Conservation (phyloP, 352 stramenopile genomes). For the Phytophthora macrochlamydospora region DNA sequence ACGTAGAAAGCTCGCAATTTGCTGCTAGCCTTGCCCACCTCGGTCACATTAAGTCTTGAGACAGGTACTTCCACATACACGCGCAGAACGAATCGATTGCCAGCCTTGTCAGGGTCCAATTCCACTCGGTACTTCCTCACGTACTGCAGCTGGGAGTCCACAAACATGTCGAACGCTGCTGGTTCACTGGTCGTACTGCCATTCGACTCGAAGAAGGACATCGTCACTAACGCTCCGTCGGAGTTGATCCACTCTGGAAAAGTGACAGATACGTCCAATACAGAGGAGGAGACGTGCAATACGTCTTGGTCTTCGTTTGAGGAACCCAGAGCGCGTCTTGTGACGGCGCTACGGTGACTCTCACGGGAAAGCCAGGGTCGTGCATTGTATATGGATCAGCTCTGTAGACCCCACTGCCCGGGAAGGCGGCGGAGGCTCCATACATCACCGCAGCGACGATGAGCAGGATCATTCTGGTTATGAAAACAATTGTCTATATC, state of each 20-base stretch:
- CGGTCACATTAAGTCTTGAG: neutral
- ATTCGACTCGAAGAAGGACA: constrained; percentile 35
- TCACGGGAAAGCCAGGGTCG: constrained; percentile 39
- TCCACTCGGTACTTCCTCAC: constrained; percentile 36
- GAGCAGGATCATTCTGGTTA: constrained; percentile 9
- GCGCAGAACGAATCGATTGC: constrained; percentile 30
- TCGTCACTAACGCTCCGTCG: constrained; percentile 28
- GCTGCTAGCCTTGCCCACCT: neutral
- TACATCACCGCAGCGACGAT: constrained; percentile 12
- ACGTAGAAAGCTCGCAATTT: constrained; percentile 41
- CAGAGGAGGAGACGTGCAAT: constrained; percentile 35
- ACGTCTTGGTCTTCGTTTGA: constrained; percentile 5
- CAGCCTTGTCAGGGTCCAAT: constrained; percentile 19
- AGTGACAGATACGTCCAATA: constrained; percentile 37
- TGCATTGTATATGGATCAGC: constrained; percentile 33
- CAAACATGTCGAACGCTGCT: constrained; percentile 24
- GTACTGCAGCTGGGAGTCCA: constrained; percentile 35
- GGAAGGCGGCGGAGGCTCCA: neutral
- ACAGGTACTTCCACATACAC: constrained; percentile 35
- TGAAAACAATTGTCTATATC: too few species aligned
- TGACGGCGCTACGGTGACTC: constrained; percentile 35
- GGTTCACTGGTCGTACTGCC: neutral
- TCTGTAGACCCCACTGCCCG: constrained; percentile 3
- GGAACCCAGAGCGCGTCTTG: constrained; percentile 35
- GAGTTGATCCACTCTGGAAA: constrained; percentile 19